These are phyloP conservation scores for Thecaphora thlaspeos DNA, from an alignment of 1,284 basidiomycete species.

Conservation along the genomic window DNA sequence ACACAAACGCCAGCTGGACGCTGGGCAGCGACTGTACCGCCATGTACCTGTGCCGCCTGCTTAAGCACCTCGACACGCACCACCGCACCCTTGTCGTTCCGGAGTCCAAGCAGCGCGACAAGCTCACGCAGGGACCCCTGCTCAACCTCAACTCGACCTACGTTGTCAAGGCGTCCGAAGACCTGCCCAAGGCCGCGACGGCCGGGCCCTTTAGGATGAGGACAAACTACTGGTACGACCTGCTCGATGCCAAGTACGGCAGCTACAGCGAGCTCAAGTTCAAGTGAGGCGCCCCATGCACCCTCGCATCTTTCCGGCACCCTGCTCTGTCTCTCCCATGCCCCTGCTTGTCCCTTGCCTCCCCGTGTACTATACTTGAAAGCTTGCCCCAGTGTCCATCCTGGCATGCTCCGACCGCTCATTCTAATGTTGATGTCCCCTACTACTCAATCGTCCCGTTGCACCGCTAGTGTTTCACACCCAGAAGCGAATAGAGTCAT, in stretches of 20 bases:
- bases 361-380: too few species aligned
- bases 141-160: conserved; percentile 55
- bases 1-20: conserved; percentile 56
- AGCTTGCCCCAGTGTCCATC: too few species aligned
- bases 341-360: too few species aligned
- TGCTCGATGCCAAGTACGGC: conserved; percentile 38
- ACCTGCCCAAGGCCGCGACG: conserved; percentile 48
- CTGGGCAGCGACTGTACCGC: conserved; percentile 52
- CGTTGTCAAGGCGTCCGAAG: conserved; percentile 39
- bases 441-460: too few species aligned
- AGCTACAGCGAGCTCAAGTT: conserved; percentile 23
- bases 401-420: too few species aligned
- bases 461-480: too few species aligned
- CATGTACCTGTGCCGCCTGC: conserved; percentile 39
- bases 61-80: conserved; percentile 43
- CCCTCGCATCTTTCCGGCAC: too few species aligned
- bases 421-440: too few species aligned
- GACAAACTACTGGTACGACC: conserved; percentile 47
- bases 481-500: too few species aligned
- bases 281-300: conserved; percentile 5
- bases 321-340: too few species aligned
- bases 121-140: conserved; percentile 29
- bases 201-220: conserved; percentile 40
- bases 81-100: conserved; percentile 27
- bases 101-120: conserved; percentile 8